Base-by-base conservation (phyloP, 2,329 filamentous ascomycete genomes). In the Colletotrichum sp. region DNA sequence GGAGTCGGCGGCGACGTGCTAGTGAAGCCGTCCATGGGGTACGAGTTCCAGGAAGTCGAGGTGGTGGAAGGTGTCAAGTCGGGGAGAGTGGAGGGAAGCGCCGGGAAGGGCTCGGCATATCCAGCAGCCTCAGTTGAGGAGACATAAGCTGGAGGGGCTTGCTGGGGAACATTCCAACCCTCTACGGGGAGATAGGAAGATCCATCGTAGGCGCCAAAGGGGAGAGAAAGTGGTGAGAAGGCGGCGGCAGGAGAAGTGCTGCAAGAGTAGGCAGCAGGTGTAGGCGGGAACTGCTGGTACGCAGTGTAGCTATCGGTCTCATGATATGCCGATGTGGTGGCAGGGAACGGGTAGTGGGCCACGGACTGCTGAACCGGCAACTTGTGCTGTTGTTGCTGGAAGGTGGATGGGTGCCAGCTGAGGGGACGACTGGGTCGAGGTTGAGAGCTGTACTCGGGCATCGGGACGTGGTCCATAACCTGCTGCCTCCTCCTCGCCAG, bases 361-460 rank as follows among this genome's bases (percentile, higher is more conserved):
- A 84, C 82, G 75, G 84, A 83, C 55, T 76, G 74, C 26, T 71
- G 34, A 8, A 61, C 59, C 18, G 85, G 81, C 80, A 82, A 82
- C 69, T 80, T 80, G 36, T 81, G 81, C 72, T 84, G 83, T 39
- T 81, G 83, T 73, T 84, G 80, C 72, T 84, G 82, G 78, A 48
- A 77, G 60, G 93, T 90, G 26, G 90, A 90, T 4, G 94, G 93
- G 82, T 96, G 94, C 94, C 94, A 96, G 87, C 94, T 95, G 61
- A 95, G 87, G 7, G 94, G 94, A 57, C 94, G 90, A 68, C 85
- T 84, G 52, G 87, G 83, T 80, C 85, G 83, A 30, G 84, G 82
- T 72, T 83, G 82, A 43, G 80, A 78, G 36, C 68, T 68, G 76
- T 78, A 83, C 10, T 82, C 83, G 78, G 88, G 80, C 76, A 86